A percentile compares a stretch with the other conserved stretches of the same genome.
phyloP scores from a whole-genome alignment of 768 basidiomycete species.

The Mycena vitilis region DNA sequence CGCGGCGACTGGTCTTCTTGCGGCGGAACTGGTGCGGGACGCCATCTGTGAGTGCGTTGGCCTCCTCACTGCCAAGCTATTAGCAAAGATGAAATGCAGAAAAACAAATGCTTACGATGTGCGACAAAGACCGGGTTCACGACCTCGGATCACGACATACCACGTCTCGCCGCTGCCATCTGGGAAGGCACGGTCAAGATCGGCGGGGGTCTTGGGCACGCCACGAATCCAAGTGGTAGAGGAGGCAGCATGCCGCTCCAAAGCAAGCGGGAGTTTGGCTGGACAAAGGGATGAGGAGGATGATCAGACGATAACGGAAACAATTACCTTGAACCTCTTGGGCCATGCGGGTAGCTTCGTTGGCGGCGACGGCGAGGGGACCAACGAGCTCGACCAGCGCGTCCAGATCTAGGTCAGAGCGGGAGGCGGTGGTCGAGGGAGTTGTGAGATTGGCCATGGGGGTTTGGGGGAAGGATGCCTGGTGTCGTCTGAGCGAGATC shows the following conservation, averaged over 20 bases:
- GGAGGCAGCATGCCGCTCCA: neutral
- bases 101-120: neutral
- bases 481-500: no score
- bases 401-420: slow-evolving; percentile 1
- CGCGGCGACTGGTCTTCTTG: no score
- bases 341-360: slow-evolving; percentile 1
- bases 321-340: slow-evolving; percentile 4
- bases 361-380: neutral
- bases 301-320: neutral
- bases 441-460: neutral
- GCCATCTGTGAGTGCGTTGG: no score
- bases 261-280: slow-evolving; percentile 1
- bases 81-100: neutral
- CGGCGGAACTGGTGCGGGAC: no score
- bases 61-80: no score
- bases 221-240: neutral
- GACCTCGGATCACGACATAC: slow-evolving; percentile 16
- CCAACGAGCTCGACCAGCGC: slow-evolving; percentile 7
- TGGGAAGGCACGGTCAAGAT: neutral
- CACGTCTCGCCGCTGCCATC: slow-evolving; percentile 10
- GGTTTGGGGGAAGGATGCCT: neutral
- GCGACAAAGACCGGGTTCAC: slow-evolving; percentile 13
- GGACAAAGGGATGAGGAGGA: neutral
- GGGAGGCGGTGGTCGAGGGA: neutral
- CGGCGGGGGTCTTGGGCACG: neutral